A percentile compares a stretch with the other conserved stretches of the same genome.
Evolutionary conservation across 2,329 filamentous ascomycete species (phyloP).

Genomic region (Talaromyces sp.): DNA sequence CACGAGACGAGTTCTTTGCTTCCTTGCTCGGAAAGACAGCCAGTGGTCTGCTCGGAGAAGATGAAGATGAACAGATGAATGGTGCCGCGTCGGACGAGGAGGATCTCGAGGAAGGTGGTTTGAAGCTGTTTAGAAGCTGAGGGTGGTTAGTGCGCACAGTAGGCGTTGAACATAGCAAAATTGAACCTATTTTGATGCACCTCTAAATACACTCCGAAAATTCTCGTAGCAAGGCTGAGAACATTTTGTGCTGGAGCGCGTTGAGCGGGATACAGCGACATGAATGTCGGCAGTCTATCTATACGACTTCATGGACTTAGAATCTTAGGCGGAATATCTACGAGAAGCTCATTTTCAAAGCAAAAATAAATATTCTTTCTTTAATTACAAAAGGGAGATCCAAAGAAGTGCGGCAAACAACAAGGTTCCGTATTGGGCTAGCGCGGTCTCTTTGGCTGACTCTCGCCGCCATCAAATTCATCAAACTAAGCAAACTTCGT

Average conservation of each 20-base stretch:
- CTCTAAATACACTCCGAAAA: background rate
- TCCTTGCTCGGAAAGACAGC: constrained; percentile 64
- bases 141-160: background rate
- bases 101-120: constrained; percentile 30
- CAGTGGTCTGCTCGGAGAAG: constrained; percentile 62
- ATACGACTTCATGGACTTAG: background rate
- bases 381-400: background rate
- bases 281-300: background rate
- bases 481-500: constrained; percentile 6
- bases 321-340: background rate
- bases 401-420: background rate
- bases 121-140: constrained; percentile 33
- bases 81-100: constrained; percentile 31
- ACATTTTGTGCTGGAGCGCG: background rate
- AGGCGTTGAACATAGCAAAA: background rate
- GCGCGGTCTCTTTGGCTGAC: constrained; percentile 9
- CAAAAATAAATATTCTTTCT: background rate
- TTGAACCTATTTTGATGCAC: background rate
- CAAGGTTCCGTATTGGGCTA: constrained; percentile 13
- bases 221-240: background rate
- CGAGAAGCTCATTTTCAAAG: background rate
- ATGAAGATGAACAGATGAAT: constrained; percentile 45
- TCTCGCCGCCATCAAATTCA: constrained; percentile 8
- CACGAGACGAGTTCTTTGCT: constrained; percentile 72
- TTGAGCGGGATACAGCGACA: background rate